phyloP scores from a whole-genome alignment of 176 grass and related monocot species.

The Saccharum officinarum region DNA sequence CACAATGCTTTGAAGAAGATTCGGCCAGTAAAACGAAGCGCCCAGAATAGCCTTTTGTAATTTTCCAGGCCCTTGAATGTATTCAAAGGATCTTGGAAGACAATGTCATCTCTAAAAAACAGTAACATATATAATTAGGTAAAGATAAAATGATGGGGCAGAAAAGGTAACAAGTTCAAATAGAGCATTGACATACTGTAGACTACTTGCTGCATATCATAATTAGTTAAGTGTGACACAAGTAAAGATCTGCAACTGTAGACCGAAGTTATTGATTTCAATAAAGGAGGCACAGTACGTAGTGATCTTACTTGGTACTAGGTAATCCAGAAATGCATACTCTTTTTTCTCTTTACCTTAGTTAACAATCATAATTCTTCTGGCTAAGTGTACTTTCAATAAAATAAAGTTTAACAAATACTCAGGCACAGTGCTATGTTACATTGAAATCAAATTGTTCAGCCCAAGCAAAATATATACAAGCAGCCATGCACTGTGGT shows the following conservation, averaged over 20 bases:
- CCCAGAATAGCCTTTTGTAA: constrained; percentile 87
- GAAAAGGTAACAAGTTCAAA: not conserved
- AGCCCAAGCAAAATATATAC: not conserved
- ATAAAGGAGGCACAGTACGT: not conserved
- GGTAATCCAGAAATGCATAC: not conserved
- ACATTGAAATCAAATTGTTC: not conserved
- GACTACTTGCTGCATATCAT: constrained; percentile 15
- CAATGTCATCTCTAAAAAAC: constrained; percentile 84
- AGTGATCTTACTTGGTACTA: not conserved
- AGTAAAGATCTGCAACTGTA: constrained; percentile 11
- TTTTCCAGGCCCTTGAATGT: constrained; percentile 78
- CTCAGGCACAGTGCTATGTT: not conserved
- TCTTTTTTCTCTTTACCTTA: not conserved
- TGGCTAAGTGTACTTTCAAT: constrained; percentile 2
- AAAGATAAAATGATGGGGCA: not conserved
- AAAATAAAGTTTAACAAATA: constrained; percentile 15
- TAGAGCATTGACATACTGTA: not conserved
- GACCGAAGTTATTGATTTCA: not conserved
- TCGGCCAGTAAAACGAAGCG: constrained; percentile 60
- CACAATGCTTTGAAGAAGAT: constrained; percentile 86
- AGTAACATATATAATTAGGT: constrained; percentile 33
- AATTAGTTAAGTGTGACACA: not conserved
- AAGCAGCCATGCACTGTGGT: not conserved
- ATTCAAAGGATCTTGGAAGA: constrained; percentile 90
- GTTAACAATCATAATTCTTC: not conserved